These are phyloP conservation scores for Epichloe sibirici DNA, from an alignment of 2,329 filamentous ascomycete genomes.

Conservation along the genomic window DNA sequence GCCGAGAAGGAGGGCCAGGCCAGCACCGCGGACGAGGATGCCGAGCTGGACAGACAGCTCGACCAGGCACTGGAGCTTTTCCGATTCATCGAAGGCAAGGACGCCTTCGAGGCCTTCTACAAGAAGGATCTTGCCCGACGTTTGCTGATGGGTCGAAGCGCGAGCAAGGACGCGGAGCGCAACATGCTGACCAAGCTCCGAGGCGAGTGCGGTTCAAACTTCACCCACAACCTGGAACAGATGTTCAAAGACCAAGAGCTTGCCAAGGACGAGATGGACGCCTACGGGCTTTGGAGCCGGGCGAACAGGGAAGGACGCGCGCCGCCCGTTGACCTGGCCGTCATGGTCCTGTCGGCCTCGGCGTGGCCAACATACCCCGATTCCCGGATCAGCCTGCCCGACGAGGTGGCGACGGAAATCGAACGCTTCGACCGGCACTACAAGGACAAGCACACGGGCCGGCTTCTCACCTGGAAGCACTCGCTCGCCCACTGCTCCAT, in stretches of 20 bases:
- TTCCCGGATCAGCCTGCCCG: constrained; percentile 56
- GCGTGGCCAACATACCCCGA: constrained; percentile 92
- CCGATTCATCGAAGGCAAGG: constrained; percentile 93
- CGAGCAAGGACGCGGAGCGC: constrained; percentile 87
- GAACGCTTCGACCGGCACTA: constrained; percentile 78
- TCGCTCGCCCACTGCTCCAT: constrained; percentile 83
- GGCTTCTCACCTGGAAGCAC: constrained; percentile 85
- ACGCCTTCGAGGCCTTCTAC: constrained; percentile 97
- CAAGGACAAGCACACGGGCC: constrained; percentile 76
- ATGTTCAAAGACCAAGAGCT: constrained; percentile 99
- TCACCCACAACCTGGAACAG: constrained; percentile 93
- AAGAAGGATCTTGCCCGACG: constrained; percentile 91
- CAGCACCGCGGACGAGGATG: constrained; percentile 73
- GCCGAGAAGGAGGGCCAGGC: constrained; percentile 52
- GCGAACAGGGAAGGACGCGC: constrained; percentile 33
- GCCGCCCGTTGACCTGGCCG: constrained; percentile 50
- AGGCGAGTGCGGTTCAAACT: constrained; percentile 83
- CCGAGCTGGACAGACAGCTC: constrained; percentile 80
- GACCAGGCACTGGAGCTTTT: constrained; percentile 91
- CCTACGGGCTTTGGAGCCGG: constrained; percentile 61
- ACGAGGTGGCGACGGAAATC: constrained; percentile 62
- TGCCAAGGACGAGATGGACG: constrained; percentile 82
- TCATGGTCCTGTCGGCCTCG: constrained; percentile 81
- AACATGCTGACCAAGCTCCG: constrained; percentile 90
- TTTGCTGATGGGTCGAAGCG: constrained; percentile 81